phyloP scores from a whole-genome alignment of 345 rosid genomes.

The Syzygium aromaticum region DNA sequence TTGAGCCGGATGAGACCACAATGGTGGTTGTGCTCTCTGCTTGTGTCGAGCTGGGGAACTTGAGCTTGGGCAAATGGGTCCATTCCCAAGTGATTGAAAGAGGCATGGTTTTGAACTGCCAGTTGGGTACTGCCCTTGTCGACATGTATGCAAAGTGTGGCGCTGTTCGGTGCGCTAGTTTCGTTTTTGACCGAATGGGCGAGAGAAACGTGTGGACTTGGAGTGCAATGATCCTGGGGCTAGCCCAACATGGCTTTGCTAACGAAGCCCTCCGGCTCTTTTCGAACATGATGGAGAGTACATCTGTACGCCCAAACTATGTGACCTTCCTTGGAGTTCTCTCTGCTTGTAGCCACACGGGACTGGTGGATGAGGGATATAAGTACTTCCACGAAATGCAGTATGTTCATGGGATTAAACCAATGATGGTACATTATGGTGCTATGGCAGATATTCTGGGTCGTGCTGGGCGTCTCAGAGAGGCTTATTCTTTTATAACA shows the following conservation, averaged over 20 bases:
- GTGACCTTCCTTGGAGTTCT: conserved; percentile 88
- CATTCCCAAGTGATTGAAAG: conserved; percentile 53
- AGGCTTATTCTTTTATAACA: conserved; percentile 48
- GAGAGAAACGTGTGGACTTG: conserved; percentile 81
- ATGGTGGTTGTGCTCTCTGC: conserved; percentile 63
- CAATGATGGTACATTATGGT: conserved; percentile 62
- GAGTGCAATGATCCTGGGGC: conserved; percentile 89
- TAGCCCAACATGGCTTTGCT: conserved; percentile 73
- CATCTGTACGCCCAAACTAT: conserved; percentile 46
- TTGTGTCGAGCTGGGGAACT: conserved; percentile 41
- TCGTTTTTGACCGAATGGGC: conserved; percentile 39
- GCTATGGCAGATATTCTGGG: conserved; percentile 71
- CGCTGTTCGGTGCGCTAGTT: conserved; percentile 33
- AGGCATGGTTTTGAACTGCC: conserved; percentile 44
- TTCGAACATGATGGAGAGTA: conserved; percentile 28
- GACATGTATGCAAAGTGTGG: conserved; percentile 81
- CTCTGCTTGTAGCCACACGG: conserved; percentile 74
- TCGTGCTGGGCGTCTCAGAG: conserved; percentile 61
- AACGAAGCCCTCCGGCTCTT: conserved; percentile 52
- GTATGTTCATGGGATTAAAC: conserved; percentile 54
- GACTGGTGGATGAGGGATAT: conserved; percentile 65
- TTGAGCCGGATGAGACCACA: conserved; percentile 61
- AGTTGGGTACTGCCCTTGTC: conserved; percentile 76
- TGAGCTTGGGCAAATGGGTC: conserved; percentile 65
- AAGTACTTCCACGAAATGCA: conserved; percentile 60